These are phyloP conservation scores for Aspergillus unguis DNA, from an alignment of 2,329 filamentous ascomycete species.

Conservation along the genomic window DNA sequence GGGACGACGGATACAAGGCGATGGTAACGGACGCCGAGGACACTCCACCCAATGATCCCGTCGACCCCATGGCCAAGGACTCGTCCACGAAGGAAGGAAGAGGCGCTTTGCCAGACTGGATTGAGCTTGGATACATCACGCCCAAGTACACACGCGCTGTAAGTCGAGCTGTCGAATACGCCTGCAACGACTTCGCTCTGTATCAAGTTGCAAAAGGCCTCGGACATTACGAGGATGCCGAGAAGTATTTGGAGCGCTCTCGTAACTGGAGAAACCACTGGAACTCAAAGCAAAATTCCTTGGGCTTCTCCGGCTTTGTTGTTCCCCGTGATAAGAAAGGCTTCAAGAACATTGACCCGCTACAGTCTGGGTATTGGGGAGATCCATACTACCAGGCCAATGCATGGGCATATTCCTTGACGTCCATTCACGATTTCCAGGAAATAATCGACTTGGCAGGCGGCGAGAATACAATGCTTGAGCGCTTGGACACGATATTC, in stretches of 20 bases:
- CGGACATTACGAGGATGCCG: constrained; percentile 49
- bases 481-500: constrained; percentile 60
- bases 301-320: constrained; percentile 64
- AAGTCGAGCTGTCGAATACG: constrained; percentile 64
- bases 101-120: constrained; percentile 67
- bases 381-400: constrained; percentile 60
- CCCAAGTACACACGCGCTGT: constrained; percentile 60
- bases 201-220: constrained; percentile 63
- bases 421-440: constrained; percentile 64
- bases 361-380: constrained; percentile 64
- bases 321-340: constrained; percentile 56
- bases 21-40: constrained; percentile 67
- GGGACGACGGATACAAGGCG: constrained; percentile 60
- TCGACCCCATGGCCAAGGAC: constrained; percentile 53
- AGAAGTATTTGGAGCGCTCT: constrained; percentile 61
- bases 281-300: constrained; percentile 56
- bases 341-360: constrained; percentile 49
- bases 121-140: constrained; percentile 63
- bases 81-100: constrained; percentile 66
- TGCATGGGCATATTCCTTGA: constrained; percentile 66
- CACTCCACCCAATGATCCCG: constrained; percentile 56
- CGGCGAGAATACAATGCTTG: constrained; percentile 40
- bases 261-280: constrained; percentile 71
- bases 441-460: constrained; percentile 54
- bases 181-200: constrained; percentile 66